Percentiles rank a stretch among this genome's conserved stretches.
Evolutionary conservation across 352 stramenopile species (phyloP).

Genomic region (Halophytophthora batemanensis): DNA sequence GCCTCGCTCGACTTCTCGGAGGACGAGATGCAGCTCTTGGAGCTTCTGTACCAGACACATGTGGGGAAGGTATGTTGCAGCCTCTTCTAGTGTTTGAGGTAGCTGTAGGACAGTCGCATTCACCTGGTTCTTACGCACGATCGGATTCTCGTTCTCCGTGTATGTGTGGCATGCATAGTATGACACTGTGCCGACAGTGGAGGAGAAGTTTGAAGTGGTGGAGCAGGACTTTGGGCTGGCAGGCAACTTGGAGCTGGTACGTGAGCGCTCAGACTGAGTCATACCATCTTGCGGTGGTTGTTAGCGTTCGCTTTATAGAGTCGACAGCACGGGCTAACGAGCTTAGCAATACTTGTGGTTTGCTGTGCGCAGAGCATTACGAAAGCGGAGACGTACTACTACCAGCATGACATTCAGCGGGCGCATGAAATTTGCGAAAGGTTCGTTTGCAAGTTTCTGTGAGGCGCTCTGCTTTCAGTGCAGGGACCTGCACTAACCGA

Average conservation of each 20-base stretch:
- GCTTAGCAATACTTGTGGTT: no score
- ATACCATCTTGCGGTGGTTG: background rate
- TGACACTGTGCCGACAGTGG: slow-evolving; percentile 39
- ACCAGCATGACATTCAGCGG: slow-evolving; percentile 82
- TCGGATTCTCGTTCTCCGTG: slow-evolving; percentile 3
- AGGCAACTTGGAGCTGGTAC: slow-evolving; percentile 70
- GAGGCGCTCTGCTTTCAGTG: background rate
- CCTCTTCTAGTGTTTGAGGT: background rate
- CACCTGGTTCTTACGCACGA: background rate
- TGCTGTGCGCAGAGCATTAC: slow-evolving; percentile 48
- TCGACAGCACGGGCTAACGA: no score
- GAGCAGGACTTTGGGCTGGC: slow-evolving; percentile 54
- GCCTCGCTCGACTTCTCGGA: slow-evolving; percentile 62
- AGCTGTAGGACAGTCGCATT: background rate
- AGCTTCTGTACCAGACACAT: slow-evolving; percentile 62
- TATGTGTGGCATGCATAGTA: slow-evolving; percentile 53
- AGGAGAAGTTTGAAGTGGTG: slow-evolving; percentile 60
- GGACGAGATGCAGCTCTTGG: slow-evolving; percentile 59
- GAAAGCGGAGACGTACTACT: slow-evolving; percentile 81
- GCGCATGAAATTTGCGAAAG: slow-evolving; percentile 77
- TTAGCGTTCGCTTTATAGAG: background rate
- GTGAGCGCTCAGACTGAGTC: background rate
- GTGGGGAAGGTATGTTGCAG: slow-evolving; percentile 47
- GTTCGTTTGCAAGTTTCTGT: slow-evolving; percentile 22
- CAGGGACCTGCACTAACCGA: background rate